phyloP scores from a whole-genome alignment of 805 yeast species.

The Tetrapisispora phaffii region DNA sequence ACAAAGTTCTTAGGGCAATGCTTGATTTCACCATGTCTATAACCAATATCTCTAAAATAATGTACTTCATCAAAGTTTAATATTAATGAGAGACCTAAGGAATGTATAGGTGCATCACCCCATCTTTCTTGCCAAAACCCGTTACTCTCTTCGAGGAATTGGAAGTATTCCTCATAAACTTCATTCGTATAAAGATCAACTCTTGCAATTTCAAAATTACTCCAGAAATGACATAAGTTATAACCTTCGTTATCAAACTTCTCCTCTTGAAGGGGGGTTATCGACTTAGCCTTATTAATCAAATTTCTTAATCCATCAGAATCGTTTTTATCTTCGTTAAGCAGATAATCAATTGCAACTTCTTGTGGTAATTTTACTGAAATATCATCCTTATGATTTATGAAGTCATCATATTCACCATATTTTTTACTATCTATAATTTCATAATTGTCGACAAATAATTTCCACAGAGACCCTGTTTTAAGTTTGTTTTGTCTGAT shows the following conservation, averaged over 20 bases:
- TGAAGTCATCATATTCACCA: constrained; percentile 18
- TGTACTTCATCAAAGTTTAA: constrained; percentile 63
- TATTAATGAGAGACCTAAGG: constrained; percentile 73
- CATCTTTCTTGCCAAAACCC: constrained; percentile 89
- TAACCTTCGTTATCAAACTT: constrained; percentile 57
- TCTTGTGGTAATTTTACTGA: constrained; percentile 23
- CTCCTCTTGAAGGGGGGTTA: constrained; percentile 36
- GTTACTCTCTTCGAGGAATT: constrained; percentile 56
- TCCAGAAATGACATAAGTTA: constrained; percentile 84
- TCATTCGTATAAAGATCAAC: constrained; percentile 63
- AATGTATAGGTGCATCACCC: constrained; percentile 97
- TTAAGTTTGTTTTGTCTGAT: constrained; percentile 37
- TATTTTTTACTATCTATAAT: constrained; percentile 28
- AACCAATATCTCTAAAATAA: constrained; percentile 89
- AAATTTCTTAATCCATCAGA: constrained; percentile 31
- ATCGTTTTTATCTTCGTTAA: constrained; percentile 11
- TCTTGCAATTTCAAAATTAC: constrained; percentile 85
- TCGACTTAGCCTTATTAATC: constrained; percentile 31
- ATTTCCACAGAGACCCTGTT: constrained; percentile 59
- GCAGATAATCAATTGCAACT: constrained; percentile 25
- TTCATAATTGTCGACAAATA: constrained; percentile 42
- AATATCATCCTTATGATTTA: constrained; percentile 22
- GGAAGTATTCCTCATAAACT: constrained; percentile 56
- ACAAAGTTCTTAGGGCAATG: constrained; percentile 68
- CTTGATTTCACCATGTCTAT: constrained; percentile 65